phyloP scores from a whole-genome alignment of 129 eudicot species.

The Logfia minima region DNA sequence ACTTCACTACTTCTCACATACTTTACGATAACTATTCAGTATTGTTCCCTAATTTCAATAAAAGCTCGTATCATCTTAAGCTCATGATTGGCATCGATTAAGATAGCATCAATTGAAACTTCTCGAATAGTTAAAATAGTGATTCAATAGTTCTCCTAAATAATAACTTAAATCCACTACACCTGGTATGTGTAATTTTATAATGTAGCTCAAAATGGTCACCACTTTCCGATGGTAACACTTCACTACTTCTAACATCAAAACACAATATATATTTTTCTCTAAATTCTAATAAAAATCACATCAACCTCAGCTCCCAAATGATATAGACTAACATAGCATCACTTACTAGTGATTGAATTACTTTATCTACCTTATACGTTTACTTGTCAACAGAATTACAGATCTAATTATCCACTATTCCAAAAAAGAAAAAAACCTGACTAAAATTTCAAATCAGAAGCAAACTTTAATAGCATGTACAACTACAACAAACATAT shows the following conservation, averaged over 20 bases:
- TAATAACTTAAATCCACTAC: background rate
- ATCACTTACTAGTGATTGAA: background rate
- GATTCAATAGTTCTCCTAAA: background rate
- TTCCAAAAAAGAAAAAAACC: background rate
- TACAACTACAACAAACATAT: background rate
- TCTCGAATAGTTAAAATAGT: background rate
- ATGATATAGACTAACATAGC: background rate
- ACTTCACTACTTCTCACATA: background rate
- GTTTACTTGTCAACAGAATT: constrained; percentile 17
- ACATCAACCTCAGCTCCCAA: background rate
- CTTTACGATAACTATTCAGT: background rate
- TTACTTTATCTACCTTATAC: background rate
- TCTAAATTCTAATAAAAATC: background rate
- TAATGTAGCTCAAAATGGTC: background rate
- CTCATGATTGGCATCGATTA: background rate
- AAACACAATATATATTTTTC: background rate
- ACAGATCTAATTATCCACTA: constrained; percentile 13
- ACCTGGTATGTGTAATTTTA: background rate
- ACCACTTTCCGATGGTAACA: background rate
- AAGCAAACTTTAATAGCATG: background rate
- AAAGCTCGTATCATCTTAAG: background rate
- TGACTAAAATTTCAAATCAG: constrained; percentile 15
- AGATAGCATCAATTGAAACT: background rate
- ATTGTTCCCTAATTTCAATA: background rate
- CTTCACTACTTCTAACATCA: background rate